Base-by-base conservation (phyloP, 2,329 filamentous ascomycete species). In the Ascochyta rabiei region DNA sequence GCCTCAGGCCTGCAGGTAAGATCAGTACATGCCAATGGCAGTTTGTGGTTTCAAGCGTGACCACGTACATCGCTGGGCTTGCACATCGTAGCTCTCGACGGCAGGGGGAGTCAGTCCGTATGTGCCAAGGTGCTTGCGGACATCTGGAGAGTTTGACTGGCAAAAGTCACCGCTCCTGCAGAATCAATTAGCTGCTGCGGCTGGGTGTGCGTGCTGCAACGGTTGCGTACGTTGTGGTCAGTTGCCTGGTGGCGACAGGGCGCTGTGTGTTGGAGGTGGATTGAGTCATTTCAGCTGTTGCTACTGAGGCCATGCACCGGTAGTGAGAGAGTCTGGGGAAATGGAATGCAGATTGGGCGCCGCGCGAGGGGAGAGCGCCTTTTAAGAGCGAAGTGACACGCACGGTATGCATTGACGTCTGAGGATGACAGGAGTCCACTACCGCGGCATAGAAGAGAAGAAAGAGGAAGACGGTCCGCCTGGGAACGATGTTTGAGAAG, bases 1-100 rank as follows among this genome's bases (percentile, higher is more conserved):
- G 88, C 75, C 86, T 86, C 79, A 93, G 85, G 71, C 87, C 89
- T 77, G 67, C 16, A 75, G 82, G 77, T 86, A 83, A 75, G 3
- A 43, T 64, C 28, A 66, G 56, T 33, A 31, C 12, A 26, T 33
- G 48, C 12, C 12, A 26, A 10, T 18, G 16, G 41, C 21, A 47
- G 33, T 28, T 1, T 18, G 41, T 16, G 44, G 33, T 28, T 2
- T 18, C 13, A 6, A 7, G 33, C 85, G 54, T 68, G n/a, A 19
- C 19, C 28, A 66, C 74, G 67, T 60, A 81, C 80, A 82, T 79
- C 80, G 74, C 66, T 80, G 73, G 51, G 75, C 73, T 69, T 83
- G 81, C 35, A 75, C 71, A 56, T 82, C 79, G 67, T 77, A 80
- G 58, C 72, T 78, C 71, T 83, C 80, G 21, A 82, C 73, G 30